Percentiles rank a stretch among this genome's conserved stretches.
Evolutionary conservation across 192 early-diverging fungal genomes (phyloP).

Genomic region (Backusella psychrophila): DNA sequence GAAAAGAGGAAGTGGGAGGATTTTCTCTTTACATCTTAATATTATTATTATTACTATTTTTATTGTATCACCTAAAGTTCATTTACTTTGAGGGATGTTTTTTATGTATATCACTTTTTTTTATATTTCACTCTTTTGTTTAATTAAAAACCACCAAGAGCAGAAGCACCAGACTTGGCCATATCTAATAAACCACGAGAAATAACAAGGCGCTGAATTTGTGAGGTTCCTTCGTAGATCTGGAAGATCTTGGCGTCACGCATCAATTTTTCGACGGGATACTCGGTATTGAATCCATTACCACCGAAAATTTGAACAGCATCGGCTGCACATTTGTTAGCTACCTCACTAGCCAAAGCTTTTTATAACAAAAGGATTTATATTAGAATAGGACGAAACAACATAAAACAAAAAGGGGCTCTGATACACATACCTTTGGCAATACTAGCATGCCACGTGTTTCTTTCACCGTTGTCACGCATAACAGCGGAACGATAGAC

Average conservation of each 20-base stretch:
- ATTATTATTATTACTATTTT: neutral
- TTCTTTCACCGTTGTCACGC: constrained; percentile 81
- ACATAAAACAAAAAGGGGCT: neutral
- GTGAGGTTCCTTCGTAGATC: constrained; percentile 96
- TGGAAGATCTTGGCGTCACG: constrained; percentile 93
- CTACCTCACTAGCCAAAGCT: constrained; percentile 74
- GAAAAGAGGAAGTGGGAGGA: neutral
- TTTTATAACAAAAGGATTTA: neutral
- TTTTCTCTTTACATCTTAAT: neutral
- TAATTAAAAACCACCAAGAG: constrained; percentile 29
- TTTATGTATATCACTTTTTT: neutral
- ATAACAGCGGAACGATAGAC: constrained; percentile 81
- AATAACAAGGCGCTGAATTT: constrained; percentile 93
- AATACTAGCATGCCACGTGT: constrained; percentile 93
- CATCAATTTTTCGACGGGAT: constrained; percentile 96
- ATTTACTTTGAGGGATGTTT: neutral
- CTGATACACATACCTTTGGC: constrained; percentile 65
- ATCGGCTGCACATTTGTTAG: constrained; percentile 79
- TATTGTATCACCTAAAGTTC: neutral
- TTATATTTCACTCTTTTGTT: neutral
- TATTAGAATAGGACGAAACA: neutral
- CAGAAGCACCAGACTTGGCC: constrained; percentile 29
- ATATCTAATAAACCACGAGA: constrained; percentile 77
- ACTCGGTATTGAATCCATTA: constrained; percentile 79
- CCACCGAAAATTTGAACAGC: constrained; percentile 98